phyloP scores from a whole-genome alignment of 805 yeast genomes.

The Schwanniomyces sp. region DNA sequence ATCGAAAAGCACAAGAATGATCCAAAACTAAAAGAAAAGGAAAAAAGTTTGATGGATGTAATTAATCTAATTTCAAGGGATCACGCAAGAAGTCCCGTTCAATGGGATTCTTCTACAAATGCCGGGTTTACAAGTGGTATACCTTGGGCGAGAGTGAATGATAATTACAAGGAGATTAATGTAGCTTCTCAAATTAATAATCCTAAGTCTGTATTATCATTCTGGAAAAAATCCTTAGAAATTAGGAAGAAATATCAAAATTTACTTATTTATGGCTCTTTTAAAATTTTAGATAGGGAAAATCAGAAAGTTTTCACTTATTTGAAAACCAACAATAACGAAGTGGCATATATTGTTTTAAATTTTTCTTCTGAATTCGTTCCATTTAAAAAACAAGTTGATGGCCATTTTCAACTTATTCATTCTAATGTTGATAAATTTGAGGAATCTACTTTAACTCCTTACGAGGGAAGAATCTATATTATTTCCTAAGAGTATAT shows the following conservation, averaged over 20 bases:
- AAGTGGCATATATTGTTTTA: conserved; percentile 38
- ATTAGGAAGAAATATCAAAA: conserved; percentile 47
- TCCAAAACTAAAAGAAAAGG: conserved; percentile 10
- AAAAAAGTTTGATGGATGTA: conserved; percentile 24
- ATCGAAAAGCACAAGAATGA: conserved; percentile 22
- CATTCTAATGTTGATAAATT: conserved; percentile 28
- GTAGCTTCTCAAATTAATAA: conserved; percentile 47
- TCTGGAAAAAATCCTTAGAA: conserved; percentile 44
- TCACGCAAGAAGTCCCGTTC: conserved; percentile 57
- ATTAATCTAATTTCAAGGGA: conserved; percentile 48
- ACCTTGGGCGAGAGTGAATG: conserved; percentile 58
- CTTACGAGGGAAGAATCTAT: conserved; percentile 49
- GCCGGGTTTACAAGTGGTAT: conserved; percentile 49
- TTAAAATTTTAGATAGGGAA: conserved; percentile 44
- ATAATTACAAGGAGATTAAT: conserved; percentile 49
- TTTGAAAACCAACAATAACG: conserved; percentile 33
- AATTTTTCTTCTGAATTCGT: conserved; percentile 39
- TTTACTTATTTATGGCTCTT: conserved; percentile 45
- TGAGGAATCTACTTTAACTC: conserved; percentile 26
- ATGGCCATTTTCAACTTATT: conserved; percentile 28
- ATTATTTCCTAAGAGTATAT: no score
- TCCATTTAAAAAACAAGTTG: conserved; percentile 26
- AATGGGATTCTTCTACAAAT: conserved; percentile 45
- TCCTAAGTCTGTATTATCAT: conserved; percentile 44
- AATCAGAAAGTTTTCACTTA: conserved; percentile 42